Evolutionary conservation across 768 basidiomycete species (phyloP).

Genomic region (Tulasnella sp.): DNA sequence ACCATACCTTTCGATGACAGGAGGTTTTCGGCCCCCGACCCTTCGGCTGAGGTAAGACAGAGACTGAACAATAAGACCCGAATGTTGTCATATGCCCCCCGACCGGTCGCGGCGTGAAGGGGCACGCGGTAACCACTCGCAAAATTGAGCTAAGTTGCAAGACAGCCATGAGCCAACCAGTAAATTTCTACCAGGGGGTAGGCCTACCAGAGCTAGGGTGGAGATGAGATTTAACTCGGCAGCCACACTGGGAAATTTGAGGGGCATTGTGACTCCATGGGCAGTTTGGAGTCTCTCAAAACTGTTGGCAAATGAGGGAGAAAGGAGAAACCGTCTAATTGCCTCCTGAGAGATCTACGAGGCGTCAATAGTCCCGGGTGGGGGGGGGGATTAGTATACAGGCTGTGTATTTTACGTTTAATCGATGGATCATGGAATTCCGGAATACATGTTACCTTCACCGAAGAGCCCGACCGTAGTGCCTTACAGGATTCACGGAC

Average conservation of each 20-base stretch:
- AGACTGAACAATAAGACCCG: slow-evolving; percentile 71
- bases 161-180: not conserved
- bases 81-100: slow-evolving; percentile 85
- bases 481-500: slow-evolving; percentile 3
- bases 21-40: slow-evolving; percentile 10
- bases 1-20: slow-evolving; percentile 67
- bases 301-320: slow-evolving; percentile 63
- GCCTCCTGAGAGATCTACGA: slow-evolving; percentile 59
- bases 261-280: slow-evolving; percentile 76
- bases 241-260: slow-evolving; percentile 71
- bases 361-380: not conserved
- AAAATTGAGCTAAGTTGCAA: slow-evolving; percentile 61
- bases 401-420: not conserved
- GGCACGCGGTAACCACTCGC: slow-evolving; percentile 78
- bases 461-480: not conserved
- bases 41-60: slow-evolving; percentile 55
- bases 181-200: not conserved
- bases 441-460: not conserved
- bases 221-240: slow-evolving; percentile 84
- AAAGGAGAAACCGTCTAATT: slow-evolving; percentile 65
- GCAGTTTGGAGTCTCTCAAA: slow-evolving; percentile 54
- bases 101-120: slow-evolving; percentile 69
- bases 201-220: slow-evolving; percentile 59
- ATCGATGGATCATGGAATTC: no score
- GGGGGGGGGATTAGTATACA: not conserved